Evolutionary conservation across 768 basidiomycete genomes (phyloP), one percentile per base, ranked within the genome.

Genomic region (Tricholoma terreum): DNA sequence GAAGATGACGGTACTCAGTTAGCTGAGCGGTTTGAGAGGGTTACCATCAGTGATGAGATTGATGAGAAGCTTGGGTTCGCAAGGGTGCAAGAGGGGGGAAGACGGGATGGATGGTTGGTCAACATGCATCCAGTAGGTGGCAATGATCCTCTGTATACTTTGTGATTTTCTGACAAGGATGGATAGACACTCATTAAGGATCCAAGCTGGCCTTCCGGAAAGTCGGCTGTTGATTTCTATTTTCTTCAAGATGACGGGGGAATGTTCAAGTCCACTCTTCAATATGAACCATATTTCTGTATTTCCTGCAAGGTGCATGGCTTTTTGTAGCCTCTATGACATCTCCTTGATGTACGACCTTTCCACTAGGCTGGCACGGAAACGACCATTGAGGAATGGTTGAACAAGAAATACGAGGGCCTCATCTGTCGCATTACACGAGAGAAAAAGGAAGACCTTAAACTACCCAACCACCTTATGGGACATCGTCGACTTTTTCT

Each of bases 241-340:
- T 98, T 99, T 67, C 93, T 99, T 61, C 87, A 98, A 75, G 95
- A 98, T 66, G 94, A 98, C 58, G 97, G 97, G 5, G 84, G 84
- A 22, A 91, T 91, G 86, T 98, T 99, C 81, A 99, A 98, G 72
- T 87, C 85, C 62, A 98, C 96, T 5, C 79, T 89, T 60, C 82
- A 84, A 56, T 96, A 95, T 67, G 96, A 98, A 67, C 96, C 97
- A 0, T 98, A 99, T 71, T 97, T 99, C 67, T 82, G 79, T 58
- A 91, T 98, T 56, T 89, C 87, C 3, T 95, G 92, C 84, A 90
- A 96, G 78, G 96, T 94, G 51, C 54, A 82, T 70, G 5, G 27
- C 27, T 17, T 6, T 42, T n/a, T n/a, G n/a, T n/a, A n/a, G n/a
- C 1, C 3, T 24, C 9, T 11, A 10, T 45, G 6, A 7, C 19